Percentiles rank a stretch among this genome's conserved stretches.
These are phyloP conservation scores for Ophiocordyceps camponoti-saundersi DNA, from an alignment of 2,329 filamentous ascomycete genomes.

Conservation along the genomic window DNA sequence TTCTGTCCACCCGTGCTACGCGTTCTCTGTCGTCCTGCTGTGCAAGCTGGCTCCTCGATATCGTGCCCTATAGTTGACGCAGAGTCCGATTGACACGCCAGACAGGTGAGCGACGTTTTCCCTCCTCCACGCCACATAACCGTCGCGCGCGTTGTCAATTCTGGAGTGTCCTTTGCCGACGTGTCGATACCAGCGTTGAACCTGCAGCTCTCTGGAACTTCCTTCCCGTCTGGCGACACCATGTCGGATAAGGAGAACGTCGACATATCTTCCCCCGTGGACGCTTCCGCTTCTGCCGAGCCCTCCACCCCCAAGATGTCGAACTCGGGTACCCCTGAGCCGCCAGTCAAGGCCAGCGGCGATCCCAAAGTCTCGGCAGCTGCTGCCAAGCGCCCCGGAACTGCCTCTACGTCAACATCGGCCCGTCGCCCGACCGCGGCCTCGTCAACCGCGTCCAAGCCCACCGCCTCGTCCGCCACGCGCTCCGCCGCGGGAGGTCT, in stretches of 20 bases:
- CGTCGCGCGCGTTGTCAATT: background rate
- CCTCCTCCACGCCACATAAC: background rate
- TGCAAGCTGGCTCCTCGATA: background rate
- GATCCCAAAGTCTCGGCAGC: conserved; percentile 12
- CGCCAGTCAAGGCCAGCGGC: conserved; percentile 15
- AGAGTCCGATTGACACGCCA: background rate
- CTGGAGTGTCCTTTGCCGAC: no score
- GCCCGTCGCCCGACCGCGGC: conserved; percentile 15
- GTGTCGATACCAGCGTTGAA: background rate
- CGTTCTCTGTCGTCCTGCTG: no score
- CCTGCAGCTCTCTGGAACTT: background rate
- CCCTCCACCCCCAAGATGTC: conserved; percentile 11
- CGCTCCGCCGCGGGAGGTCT: conserved; percentile 12
- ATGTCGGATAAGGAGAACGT: conserved; percentile 32
- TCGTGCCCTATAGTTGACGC: background rate
- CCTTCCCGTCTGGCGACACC: conserved; percentile 3
- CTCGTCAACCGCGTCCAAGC: conserved; percentile 9
- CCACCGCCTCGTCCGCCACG: conserved; percentile 1
- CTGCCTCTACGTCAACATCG: conserved; percentile 9
- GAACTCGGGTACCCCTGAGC: conserved; percentile 15
- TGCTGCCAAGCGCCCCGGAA: conserved; percentile 18
- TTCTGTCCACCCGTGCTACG: background rate
- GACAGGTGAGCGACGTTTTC: background rate
- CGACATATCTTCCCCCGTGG: conserved; percentile 26
- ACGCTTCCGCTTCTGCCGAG: conserved; percentile 14